Evolutionary conservation across 805 yeast genomes (phyloP).

Genomic region (Candida takata): DNA sequence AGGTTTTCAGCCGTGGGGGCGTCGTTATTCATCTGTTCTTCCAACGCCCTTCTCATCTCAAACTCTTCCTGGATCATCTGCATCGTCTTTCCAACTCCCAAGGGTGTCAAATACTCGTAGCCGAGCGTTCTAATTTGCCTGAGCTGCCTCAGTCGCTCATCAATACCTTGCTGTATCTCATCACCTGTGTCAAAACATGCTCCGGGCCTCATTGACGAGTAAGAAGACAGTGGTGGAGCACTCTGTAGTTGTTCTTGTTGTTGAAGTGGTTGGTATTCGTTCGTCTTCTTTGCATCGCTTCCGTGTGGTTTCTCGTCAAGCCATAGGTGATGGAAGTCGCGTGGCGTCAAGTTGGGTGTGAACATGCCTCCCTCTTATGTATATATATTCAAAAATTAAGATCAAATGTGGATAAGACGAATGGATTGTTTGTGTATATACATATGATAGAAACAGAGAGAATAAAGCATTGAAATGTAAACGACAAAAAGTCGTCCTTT

Average conservation of each 20-base stretch:
- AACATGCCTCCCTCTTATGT: too few relatives aligned
- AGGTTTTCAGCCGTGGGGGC: constrained; percentile 24
- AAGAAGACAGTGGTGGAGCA: constrained; percentile 51
- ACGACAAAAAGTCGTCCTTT: too few relatives aligned
- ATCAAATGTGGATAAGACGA: too few relatives aligned
- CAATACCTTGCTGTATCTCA: constrained; percentile 6
- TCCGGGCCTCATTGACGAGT: constrained; percentile 40
- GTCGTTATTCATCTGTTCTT: constrained; percentile 20
- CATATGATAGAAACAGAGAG: too few relatives aligned
- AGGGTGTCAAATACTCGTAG: constrained; percentile 42
- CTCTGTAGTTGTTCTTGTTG: constrained; percentile 11
- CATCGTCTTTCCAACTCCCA: constrained; percentile 55
- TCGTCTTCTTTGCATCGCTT: background rate
- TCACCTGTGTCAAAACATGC: constrained; percentile 14
- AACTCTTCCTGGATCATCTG: constrained; percentile 28
- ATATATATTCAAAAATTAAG: too few relatives aligned
- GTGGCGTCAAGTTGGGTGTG: constrained; percentile 39
- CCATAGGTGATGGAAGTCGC: constrained; percentile 43
- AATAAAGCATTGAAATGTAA: too few relatives aligned
- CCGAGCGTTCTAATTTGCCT: constrained; percentile 38
- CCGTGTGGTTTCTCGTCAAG: constrained; percentile 10
- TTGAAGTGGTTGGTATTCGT: constrained; percentile 6
- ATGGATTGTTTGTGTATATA: too few relatives aligned
- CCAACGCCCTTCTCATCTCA: constrained; percentile 22
- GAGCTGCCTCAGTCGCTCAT: constrained; percentile 18